Conservation (phyloP, 192 early-diverging fungal genomes). For the Glomus cerebriforme region DNA sequence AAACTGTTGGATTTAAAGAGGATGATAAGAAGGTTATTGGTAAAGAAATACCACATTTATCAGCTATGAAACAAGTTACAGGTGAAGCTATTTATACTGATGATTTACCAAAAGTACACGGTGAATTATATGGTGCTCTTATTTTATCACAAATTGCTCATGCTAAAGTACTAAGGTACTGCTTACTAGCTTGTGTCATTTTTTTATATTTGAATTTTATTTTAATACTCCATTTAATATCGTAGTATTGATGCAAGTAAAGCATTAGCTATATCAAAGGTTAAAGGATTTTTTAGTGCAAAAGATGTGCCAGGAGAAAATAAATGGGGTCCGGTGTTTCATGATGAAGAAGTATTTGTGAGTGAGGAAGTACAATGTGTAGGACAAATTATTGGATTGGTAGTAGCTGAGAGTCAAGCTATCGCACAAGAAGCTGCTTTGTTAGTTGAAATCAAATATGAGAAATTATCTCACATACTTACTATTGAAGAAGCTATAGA, state of each 20-base stretch:
- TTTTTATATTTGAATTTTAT: not conserved
- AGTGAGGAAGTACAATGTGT: constrained; percentile 61
- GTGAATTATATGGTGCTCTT: constrained; percentile 71
- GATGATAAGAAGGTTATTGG: constrained; percentile 56
- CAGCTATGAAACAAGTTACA: constrained; percentile 82
- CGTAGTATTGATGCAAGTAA: constrained; percentile 56
- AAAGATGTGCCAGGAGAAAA: constrained; percentile 73
- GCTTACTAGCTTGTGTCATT: no score
- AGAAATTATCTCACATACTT: constrained; percentile 68
- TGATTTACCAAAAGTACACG: constrained; percentile 72
- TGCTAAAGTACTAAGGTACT: constrained; percentile 57
- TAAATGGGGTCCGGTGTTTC: constrained; percentile 53
- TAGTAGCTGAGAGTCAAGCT: constrained; percentile 69
- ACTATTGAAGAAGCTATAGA: constrained; percentile 82
- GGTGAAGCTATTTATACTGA: constrained; percentile 83
- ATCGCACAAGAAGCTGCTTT: constrained; percentile 71
- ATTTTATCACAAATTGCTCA: constrained; percentile 69
- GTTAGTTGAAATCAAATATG: constrained; percentile 72
- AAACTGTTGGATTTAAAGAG: constrained; percentile 32
- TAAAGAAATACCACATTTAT: constrained; percentile 67
- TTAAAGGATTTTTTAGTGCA: constrained; percentile 64
- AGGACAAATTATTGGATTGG: constrained; percentile 76
- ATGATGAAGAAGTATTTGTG: constrained; percentile 86
- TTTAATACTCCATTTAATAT: not conserved
- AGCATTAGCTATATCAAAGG: constrained; percentile 66